phyloP scores from a whole-genome alignment of 257 asterid genomes.

The Gentiana dahurica region DNA sequence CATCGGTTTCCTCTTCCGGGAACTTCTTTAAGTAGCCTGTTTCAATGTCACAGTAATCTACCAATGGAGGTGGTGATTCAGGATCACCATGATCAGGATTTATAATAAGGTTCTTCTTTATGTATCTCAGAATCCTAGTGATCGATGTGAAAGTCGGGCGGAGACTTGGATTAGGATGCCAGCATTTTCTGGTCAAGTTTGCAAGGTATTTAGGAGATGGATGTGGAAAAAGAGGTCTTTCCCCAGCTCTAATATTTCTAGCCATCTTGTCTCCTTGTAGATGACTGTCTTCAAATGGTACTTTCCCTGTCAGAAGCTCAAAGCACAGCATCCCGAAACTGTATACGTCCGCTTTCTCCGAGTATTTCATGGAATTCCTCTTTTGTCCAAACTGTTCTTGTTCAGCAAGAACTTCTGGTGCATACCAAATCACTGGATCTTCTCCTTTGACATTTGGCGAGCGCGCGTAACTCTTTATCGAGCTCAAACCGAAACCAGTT shows the following conservation, averaged over 20 bases:
- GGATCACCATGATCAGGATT: conserved; percentile 85
- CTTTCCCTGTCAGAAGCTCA: conserved; percentile 67
- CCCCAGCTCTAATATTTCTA: conserved; percentile 70
- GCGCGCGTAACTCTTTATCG: conserved; percentile 27
- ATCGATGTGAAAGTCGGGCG: conserved; percentile 74
- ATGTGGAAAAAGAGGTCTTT: conserved; percentile 73
- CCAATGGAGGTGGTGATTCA: conserved; percentile 67
- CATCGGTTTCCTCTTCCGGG: conserved; percentile 16
- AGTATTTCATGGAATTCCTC: conserved; percentile 17
- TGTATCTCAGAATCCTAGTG: conserved; percentile 62
- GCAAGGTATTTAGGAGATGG: conserved; percentile 68
- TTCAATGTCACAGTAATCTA: conserved; percentile 75
- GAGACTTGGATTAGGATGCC: conserved; percentile 53
- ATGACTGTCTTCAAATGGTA: conserved; percentile 64
- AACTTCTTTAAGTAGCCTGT: conserved; percentile 42
- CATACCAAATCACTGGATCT: conserved; percentile 63
- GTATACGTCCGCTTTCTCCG: conserved; percentile 77
- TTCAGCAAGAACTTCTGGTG: conserved; percentile 77
- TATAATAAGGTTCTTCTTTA: conserved; percentile 53
- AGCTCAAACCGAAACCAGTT: conserved; percentile 43
- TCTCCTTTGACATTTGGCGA: conserved; percentile 15
- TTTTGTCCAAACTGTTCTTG: conserved; percentile 32
- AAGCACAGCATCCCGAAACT: conserved; percentile 89
- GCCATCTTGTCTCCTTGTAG: conserved; percentile 70
- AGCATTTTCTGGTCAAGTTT: conserved; percentile 65